A percentile compares a stretch with the other conserved stretches of the same genome.
Evolutionary conservation across 768 basidiomycete genomes (phyloP).

Genomic region (Pluteus cervinus): DNA sequence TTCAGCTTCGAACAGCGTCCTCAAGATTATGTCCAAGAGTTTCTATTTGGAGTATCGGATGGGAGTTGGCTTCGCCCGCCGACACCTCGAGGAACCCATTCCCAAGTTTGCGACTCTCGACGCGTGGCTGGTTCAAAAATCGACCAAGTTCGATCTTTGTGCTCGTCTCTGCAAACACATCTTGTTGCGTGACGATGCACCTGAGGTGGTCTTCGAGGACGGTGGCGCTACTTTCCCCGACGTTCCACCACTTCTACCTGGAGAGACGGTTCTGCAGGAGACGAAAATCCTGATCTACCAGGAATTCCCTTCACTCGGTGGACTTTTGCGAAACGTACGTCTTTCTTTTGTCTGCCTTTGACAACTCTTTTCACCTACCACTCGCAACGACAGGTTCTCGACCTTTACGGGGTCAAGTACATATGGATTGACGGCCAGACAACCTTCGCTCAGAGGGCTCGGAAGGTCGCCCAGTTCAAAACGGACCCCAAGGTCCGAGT

Average conservation of each 20-base stretch:
- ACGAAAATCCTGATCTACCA: conserved; percentile 13
- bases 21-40: conserved; percentile 5
- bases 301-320: conserved; percentile 15
- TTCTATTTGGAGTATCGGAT: conserved; percentile 16
- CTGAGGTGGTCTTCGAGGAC: conserved; percentile 10
- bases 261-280: not conserved
- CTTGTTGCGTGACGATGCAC: conserved; percentile 11
- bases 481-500: too few relatives aligned
- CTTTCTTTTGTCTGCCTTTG: not conserved
- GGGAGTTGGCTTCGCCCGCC: conserved; percentile 10
- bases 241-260: conserved; percentile 2
- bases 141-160: conserved; percentile 15
- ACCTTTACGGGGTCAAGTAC: too few relatives aligned
- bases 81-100: conserved; percentile 3
- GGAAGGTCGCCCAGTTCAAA: too few relatives aligned
- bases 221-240: conserved; percentile 10
- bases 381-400: too few relatives aligned
- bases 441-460: too few relatives aligned
- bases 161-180: conserved; percentile 9
- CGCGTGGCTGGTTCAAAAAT: conserved; percentile 10
- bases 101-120: conserved; percentile 11
- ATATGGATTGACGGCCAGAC: too few relatives aligned
- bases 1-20: conserved; percentile 6
- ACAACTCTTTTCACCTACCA: not conserved
- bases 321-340: conserved; percentile 14